A percentile compares a stretch with the other conserved stretches of the same genome.
These are phyloP conservation scores for Lotus japonicus DNA, from an alignment of 306 rosid species.

Conservation along the genomic window DNA sequence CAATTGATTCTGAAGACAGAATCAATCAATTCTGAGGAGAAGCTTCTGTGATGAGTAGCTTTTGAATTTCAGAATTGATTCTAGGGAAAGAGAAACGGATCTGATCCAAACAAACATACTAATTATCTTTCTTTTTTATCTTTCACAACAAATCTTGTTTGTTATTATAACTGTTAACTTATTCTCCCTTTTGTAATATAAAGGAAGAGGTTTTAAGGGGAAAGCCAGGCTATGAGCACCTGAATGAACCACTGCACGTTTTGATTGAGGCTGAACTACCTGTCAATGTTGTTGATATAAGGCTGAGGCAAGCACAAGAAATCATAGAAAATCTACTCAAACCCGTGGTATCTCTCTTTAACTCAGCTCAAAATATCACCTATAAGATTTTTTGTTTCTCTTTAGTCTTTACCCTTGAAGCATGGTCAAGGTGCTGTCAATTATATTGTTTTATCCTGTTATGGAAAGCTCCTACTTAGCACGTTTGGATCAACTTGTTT, in stretches of 20 bases:
- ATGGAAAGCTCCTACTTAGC: background rate
- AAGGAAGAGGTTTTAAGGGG: slow-evolving; percentile 90
- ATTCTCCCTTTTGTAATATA: slow-evolving; percentile 10
- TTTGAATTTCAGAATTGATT: no score
- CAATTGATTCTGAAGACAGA: no score
- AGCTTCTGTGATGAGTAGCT: no score
- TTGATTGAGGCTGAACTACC: slow-evolving; percentile 91
- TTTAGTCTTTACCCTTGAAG: background rate
- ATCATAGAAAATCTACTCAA: slow-evolving; percentile 85
- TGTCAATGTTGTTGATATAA: slow-evolving; percentile 58
- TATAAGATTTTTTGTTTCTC: background rate
- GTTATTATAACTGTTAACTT: background rate
- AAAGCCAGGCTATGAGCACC: slow-evolving; percentile 89
- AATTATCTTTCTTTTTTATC: background rate
- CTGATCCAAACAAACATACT: no score
- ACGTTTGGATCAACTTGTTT: no score
- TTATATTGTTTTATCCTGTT: background rate
- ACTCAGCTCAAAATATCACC: background rate
- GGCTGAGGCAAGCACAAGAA: slow-evolving; percentile 84
- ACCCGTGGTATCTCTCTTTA: slow-evolving; percentile 59
- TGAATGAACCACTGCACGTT: slow-evolving; percentile 86
- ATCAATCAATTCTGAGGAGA: no score
- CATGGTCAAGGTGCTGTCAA: background rate
- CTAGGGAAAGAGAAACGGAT: no score
- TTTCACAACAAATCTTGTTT: background rate